phyloP scores from a whole-genome alignment of 2,329 filamentous ascomycete species.

The Aurifilum marmelostoma region DNA sequence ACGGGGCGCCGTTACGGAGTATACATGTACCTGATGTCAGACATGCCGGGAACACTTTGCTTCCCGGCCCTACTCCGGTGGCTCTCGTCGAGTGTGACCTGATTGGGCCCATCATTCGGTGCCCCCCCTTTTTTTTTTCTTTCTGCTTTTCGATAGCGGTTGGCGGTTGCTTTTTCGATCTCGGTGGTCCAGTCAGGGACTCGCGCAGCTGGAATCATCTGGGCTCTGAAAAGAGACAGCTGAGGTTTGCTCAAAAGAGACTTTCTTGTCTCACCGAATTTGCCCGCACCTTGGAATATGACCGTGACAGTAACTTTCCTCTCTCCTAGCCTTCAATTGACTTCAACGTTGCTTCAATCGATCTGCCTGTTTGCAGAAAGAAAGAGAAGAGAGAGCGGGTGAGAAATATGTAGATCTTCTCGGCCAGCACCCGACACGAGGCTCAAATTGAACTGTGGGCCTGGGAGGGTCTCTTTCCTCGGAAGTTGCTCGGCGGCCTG shows the following conservation, averaged over 20 bases:
- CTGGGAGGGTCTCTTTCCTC: not conserved
- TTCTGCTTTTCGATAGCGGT: not conserved
- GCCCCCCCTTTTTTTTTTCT: not conserved
- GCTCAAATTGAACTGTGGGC: not conserved
- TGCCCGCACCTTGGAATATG: not conserved
- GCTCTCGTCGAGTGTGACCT: slow-evolving; percentile 24
- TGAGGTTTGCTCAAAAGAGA: not conserved
- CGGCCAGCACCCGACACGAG: slow-evolving; percentile 12
- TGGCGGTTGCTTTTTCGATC: not conserved
- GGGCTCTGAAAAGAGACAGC: not conserved
- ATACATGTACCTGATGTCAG: slow-evolving; percentile 11
- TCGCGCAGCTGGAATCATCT: too few species aligned
- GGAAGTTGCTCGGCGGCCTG: not conserved
- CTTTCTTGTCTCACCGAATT: not conserved
- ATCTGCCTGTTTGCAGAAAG: not conserved
- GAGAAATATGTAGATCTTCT: not conserved
- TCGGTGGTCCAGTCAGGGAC: not conserved
- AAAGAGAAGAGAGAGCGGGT: not conserved
- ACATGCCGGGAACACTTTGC: slow-evolving; percentile 16
- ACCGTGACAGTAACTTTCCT: not conserved
- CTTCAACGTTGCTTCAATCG: not conserved
- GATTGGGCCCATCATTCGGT: slow-evolving; percentile 23
- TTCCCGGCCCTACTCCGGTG: slow-evolving; percentile 30
- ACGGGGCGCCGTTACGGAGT: slow-evolving; percentile 13
- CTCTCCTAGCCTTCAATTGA: not conserved